phyloP scores from a whole-genome alignment of 1,284 basidiomycete genomes.

The Ganoderma sp. region DNA sequence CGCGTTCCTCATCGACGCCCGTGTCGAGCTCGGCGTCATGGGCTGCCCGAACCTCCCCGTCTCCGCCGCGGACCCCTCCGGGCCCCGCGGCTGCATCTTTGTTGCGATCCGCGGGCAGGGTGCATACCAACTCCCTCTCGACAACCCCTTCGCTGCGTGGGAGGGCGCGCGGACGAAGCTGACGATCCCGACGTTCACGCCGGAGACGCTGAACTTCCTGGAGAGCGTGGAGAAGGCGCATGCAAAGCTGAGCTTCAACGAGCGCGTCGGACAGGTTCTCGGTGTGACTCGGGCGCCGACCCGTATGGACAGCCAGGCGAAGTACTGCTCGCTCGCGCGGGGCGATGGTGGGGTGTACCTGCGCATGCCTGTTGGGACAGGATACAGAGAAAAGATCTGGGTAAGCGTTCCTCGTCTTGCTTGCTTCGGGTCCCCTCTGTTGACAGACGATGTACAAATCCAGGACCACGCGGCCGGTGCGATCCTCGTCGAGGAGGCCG shows the following conservation, averaged over 20 bases:
- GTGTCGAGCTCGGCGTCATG: constrained; percentile 89
- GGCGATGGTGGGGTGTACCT: constrained; percentile 93
- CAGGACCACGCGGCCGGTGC: constrained; percentile 92
- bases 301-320: constrained; percentile 98
- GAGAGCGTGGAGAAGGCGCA: constrained; percentile 96
- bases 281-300: constrained; percentile 70
- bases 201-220: constrained; percentile 72
- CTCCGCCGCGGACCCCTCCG: constrained; percentile 60
- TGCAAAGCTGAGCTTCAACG: constrained; percentile 86
- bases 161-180: constrained; percentile 49
- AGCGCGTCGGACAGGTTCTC: constrained; percentile 73
- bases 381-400: constrained; percentile 49
- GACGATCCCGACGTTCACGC: constrained; percentile 51
- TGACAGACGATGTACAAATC: background rate
- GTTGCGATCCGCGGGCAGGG: constrained; percentile 85
- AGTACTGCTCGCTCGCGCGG: constrained; percentile 88
- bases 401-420: constrained; percentile 47
- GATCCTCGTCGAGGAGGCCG: constrained; percentile 88
- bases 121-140: constrained; percentile 67
- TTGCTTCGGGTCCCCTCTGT: background rate
- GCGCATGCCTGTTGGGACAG: constrained; percentile 80
- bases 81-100: constrained; percentile 81
- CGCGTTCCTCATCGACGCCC: constrained; percentile 84
- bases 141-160: constrained; percentile 15
- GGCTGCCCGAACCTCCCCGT: constrained; percentile 93